A percentile compares a stretch with the other conserved stretches of the same genome.
These are phyloP conservation scores for Suillus sp. DNA, from an alignment of 768 basidiomycete genomes.

Conservation along the genomic window DNA sequence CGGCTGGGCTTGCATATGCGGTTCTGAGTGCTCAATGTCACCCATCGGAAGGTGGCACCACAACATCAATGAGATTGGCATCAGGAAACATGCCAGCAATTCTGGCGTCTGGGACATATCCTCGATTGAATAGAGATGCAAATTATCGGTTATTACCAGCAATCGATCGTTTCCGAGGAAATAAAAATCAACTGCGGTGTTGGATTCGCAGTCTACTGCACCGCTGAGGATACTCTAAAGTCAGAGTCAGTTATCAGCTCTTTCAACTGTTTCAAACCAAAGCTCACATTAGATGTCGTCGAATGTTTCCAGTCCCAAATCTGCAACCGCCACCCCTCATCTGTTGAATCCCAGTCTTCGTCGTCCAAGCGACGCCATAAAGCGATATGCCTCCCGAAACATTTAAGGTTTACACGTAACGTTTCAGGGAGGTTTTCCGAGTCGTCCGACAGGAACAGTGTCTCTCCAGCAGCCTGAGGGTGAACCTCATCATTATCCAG, in stretches of 20 bases:
- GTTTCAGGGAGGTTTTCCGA: neutral
- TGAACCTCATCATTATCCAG: neutral
- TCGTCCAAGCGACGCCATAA: neutral
- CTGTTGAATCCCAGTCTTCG: neutral
- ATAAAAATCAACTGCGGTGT: neutral
- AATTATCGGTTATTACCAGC: neutral
- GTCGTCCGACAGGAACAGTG: neutral
- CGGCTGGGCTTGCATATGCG: neutral
- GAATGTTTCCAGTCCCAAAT: neutral
- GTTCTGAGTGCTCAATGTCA: neutral
- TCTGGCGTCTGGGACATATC: neutral
- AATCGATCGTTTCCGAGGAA: neutral
- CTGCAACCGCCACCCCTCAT: neutral
- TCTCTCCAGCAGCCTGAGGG: neutral
- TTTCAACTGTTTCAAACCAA: neutral
- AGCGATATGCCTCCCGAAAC: neutral
- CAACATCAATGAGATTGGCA: neutral
- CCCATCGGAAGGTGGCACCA: neutral
- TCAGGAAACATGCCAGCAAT: neutral
- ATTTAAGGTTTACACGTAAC: neutral
- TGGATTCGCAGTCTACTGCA: accelerated
- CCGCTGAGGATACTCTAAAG: neutral
- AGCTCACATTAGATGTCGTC: neutral
- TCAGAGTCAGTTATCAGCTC: neutral
- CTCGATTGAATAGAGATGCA: neutral